Evolutionary conservation across 768 basidiomycete genomes (phyloP).

Genomic region (Rubroboletus satanas): DNA sequence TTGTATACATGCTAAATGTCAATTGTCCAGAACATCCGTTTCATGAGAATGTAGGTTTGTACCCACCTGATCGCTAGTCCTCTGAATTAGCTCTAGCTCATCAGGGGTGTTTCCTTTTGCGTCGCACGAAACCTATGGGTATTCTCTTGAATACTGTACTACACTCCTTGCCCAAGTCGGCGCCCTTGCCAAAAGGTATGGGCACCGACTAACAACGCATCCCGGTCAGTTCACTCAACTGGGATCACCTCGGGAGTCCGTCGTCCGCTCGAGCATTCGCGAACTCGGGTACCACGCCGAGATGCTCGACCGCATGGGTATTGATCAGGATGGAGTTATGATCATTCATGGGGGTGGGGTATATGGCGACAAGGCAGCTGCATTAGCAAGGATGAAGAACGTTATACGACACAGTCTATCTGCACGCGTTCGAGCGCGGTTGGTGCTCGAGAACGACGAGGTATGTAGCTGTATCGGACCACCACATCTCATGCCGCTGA

Average conservation of each 20-base stretch:
- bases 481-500: neutral
- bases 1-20: neutral
- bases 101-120: constrained; percentile 95
- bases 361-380: constrained; percentile 73
- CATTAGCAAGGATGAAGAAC: constrained; percentile 69
- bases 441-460: constrained; percentile 96
- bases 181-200: constrained; percentile 60
- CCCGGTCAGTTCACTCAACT: constrained; percentile 86
- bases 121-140: constrained; percentile 75
- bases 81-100: constrained; percentile 37
- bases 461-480: constrained; percentile 34
- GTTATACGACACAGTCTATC: constrained; percentile 60
- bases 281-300: constrained; percentile 86
- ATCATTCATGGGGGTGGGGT: constrained; percentile 85
- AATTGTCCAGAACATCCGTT: constrained; percentile 58
- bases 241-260: constrained; percentile 71
- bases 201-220: constrained; percentile 80
- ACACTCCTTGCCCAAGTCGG: constrained; percentile 54
- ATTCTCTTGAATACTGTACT: constrained; percentile 73
- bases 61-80: neutral
- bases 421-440: constrained; percentile 59
- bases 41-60: constrained; percentile 59
- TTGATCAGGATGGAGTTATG: constrained; percentile 83
- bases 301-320: constrained; percentile 81
- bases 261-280: constrained; percentile 70